Conservation (phyloP, 2,329 filamentous ascomycete species). For the Parastagonospora avenae region DNA sequence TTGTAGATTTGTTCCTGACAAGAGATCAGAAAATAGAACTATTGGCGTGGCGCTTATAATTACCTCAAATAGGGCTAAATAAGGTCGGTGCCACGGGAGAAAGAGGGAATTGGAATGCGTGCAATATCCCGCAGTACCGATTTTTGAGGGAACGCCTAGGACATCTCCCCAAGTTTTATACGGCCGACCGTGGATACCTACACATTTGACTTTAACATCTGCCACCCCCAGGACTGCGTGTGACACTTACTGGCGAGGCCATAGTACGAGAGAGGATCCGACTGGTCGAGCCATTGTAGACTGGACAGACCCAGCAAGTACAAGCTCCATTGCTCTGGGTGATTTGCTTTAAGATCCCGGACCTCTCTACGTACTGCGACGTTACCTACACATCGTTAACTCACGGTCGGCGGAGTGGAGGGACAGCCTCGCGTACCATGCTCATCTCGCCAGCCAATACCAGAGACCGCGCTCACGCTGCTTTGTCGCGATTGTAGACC, state of each 20-base stretch:
- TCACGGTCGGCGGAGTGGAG: not conserved
- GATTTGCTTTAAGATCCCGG: conserved; percentile 63
- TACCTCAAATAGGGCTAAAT: conserved; percentile 68
- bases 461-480: conserved; percentile 18
- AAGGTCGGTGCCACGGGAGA: conserved; percentile 84
- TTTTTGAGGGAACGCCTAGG: conserved; percentile 39
- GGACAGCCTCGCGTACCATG: conserved; percentile 11
- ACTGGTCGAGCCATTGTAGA: conserved; percentile 70
- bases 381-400: conserved; percentile 24
- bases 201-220: not conserved
- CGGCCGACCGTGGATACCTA: conserved; percentile 43
- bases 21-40: not conserved
- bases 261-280: conserved; percentile 72
- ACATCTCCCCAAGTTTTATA: conserved; percentile 44
- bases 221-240: accelerated
- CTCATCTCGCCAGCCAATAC: conserved; percentile 24
- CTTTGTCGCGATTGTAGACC: conserved; percentile 3
- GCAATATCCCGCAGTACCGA: conserved; percentile 66
- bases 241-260: conserved; percentile 70
- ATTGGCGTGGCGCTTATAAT: not conserved
- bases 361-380: conserved; percentile 66
- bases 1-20: conserved; percentile 38
- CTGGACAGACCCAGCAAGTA: conserved; percentile 75
- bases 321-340: conserved; percentile 71
- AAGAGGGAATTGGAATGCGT: conserved; percentile 78